Percentiles rank a stretch among this genome's conserved stretches.
Evolutionary conservation across 805 yeast genomes (phyloP).

Genomic region (Candida parachauliodes): DNA sequence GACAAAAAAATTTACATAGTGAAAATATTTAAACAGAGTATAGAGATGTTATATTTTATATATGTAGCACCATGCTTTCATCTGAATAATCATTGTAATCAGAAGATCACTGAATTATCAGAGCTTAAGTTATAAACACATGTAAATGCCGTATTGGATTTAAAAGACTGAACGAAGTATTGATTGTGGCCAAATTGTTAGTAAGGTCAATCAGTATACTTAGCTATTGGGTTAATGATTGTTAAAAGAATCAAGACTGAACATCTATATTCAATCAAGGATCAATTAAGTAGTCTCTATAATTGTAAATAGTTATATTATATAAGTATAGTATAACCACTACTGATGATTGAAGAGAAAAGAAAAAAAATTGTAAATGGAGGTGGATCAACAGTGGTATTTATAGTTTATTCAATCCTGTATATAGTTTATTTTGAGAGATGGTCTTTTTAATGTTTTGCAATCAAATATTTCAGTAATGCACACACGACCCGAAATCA

Average conservation of each 20-base stretch:
- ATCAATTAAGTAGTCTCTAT: slow-evolving; percentile 11
- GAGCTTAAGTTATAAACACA: slow-evolving; percentile 26
- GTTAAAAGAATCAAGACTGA: not conserved
- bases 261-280: slow-evolving; percentile 8
- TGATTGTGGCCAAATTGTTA: slow-evolving; percentile 71
- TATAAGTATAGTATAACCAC: slow-evolving; percentile 76
- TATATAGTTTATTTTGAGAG: not conserved
- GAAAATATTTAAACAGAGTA: no score
- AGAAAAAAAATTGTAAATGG: slow-evolving; percentile 2
- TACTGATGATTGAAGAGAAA: slow-evolving; percentile 54
- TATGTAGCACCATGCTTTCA: slow-evolving; percentile 54
- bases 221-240: slow-evolving; percentile 43
- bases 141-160: slow-evolving; percentile 27
- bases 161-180: slow-evolving; percentile 77
- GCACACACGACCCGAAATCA: slow-evolving; percentile 2
- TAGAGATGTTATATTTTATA: no score
- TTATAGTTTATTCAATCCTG: slow-evolving; percentile 3
- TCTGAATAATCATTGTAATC: slow-evolving; percentile 30
- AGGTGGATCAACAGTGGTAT: slow-evolving; percentile 15
- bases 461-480: not conserved
- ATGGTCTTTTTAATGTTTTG: not conserved
- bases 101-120: slow-evolving; percentile 18
- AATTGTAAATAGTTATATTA: slow-evolving; percentile 45
- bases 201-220: slow-evolving; percentile 62
- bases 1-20: no score